Evolutionary conservation across 2,329 filamentous ascomycete genomes (phyloP).

Genomic region (Fusarium pseudocircinatum): DNA sequence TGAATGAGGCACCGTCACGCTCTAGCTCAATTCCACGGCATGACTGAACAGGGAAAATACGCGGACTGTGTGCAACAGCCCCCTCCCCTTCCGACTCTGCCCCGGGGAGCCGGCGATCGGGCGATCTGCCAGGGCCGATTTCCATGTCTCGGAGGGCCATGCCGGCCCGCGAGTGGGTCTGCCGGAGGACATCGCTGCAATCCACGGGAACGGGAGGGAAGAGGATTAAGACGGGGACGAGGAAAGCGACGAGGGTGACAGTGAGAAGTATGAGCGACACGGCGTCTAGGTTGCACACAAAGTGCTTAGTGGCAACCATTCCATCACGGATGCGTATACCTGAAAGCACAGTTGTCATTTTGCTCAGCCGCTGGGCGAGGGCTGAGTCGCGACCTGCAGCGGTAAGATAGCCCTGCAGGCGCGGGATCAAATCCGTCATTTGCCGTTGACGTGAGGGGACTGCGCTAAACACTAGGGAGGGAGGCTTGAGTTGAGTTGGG

Average conservation of each 20-base stretch:
- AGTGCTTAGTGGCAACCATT: constrained; percentile 27
- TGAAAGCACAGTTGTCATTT: constrained; percentile 35
- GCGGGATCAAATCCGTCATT: constrained; percentile 21
- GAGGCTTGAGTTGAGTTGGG: not conserved
- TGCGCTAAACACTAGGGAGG: not conserved
- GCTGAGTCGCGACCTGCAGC: constrained; percentile 25
- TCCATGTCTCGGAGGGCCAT: constrained; percentile 51
- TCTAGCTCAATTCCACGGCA: constrained; percentile 80
- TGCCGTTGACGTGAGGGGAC: not conserved
- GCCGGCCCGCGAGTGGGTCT: constrained; percentile 64
- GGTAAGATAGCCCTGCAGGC: constrained; percentile 30
- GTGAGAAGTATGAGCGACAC: constrained; percentile 52
- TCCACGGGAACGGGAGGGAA: constrained; percentile 65
- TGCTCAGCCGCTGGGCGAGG: constrained; percentile 27
- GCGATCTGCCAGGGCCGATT: constrained; percentile 43
- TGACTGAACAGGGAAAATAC: constrained; percentile 85
- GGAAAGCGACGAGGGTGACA: constrained; percentile 59
- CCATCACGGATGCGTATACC: constrained; percentile 19
- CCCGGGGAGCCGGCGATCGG: constrained; percentile 32
- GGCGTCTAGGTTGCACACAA: constrained; percentile 42
- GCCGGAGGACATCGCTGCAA: constrained; percentile 62
- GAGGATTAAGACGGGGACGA: constrained; percentile 63
- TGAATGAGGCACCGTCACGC: constrained; percentile 69
- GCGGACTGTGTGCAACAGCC: constrained; percentile 67
- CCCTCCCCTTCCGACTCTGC: constrained; percentile 35